These are phyloP conservation scores for Diplogelasinospora grovesii DNA, from an alignment of 495 filamentous ascomycete species.

Conservation along the genomic window DNA sequence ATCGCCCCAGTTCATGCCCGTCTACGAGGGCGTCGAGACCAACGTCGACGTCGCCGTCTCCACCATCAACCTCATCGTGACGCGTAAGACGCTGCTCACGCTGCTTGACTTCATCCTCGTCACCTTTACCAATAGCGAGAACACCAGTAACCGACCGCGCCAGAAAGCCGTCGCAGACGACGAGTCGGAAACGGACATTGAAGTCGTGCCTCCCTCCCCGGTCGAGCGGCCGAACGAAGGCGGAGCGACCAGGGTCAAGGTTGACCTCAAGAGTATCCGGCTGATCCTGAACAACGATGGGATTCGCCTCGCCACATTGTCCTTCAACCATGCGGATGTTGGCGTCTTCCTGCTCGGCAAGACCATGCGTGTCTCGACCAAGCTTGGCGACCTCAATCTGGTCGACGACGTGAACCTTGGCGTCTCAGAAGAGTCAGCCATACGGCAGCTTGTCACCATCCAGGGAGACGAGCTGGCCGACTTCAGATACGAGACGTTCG, in stretches of 20 bases:
- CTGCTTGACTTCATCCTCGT: conserved; percentile 93
- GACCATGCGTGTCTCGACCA: conserved; percentile 77
- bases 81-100: conserved; percentile 84
- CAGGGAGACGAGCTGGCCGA: conserved; percentile 95
- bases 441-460: conserved; percentile 86
- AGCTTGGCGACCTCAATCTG: conserved; percentile 78
- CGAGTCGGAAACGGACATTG: conserved; percentile 32
- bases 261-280: conserved; percentile 84
- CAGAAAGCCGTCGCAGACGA: conserved; percentile 29
- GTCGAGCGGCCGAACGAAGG: conserved; percentile 24
- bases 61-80: conserved; percentile 93
- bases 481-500: conserved; percentile 95
- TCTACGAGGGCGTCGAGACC: conserved; percentile 87
- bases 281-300: conserved; percentile 98
- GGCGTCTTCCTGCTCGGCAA: conserved; percentile 80
- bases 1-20: conserved; percentile 85
- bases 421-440: conserved; percentile 66
- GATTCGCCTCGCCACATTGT: conserved; percentile 86
- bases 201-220: conserved; percentile 22
- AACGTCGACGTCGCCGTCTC: conserved; percentile 89
- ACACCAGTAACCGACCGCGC: conserved; percentile 26
- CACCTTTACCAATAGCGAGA: conserved; percentile 72
- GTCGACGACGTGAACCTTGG: conserved; percentile 94
- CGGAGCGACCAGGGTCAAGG: conserved; percentile 64
- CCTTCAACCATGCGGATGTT: conserved; percentile 83